Conservation (phyloP, 2,329 filamentous ascomycete genomes). For the Beauveria scarabaeidicola region DNA sequence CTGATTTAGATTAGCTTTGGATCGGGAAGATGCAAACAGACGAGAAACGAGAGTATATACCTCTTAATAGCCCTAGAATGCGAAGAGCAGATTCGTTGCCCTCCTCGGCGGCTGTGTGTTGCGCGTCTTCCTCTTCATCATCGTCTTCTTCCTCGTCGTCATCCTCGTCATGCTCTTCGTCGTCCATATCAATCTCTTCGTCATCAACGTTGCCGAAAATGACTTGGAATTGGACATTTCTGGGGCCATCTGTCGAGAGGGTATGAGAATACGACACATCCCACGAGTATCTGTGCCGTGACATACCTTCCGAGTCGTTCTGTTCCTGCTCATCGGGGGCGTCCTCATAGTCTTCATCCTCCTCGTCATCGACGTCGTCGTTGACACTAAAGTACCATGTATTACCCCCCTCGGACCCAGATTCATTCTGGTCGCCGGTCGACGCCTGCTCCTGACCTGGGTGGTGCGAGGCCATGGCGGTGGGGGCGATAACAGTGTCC, state of each 20-base stretch:
- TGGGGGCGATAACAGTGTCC: neutral
- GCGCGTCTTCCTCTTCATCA: slow-evolving; percentile 29
- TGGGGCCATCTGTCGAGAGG: slow-evolving; percentile 12
- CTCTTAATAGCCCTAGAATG: slow-evolving; percentile 23
- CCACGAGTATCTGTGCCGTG: neutral
- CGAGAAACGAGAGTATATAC: slow-evolving; percentile 15
- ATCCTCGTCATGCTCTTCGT: slow-evolving; percentile 20
- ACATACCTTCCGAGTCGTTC: slow-evolving; percentile 17
- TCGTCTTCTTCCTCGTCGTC: slow-evolving; percentile 20
- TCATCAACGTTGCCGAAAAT: slow-evolving; percentile 17
- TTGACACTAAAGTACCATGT: slow-evolving; percentile 9
- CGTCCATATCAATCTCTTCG: slow-evolving; percentile 17
- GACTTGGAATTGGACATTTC: slow-evolving; percentile 17
- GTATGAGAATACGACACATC: neutral
- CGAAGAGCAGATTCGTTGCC: slow-evolving; percentile 8
- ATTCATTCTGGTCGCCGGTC: neutral
- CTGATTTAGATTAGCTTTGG: slow-evolving; percentile 13
- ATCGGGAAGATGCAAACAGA: neutral
- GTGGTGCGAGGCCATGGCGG: neutral
- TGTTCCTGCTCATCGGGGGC: slow-evolving; percentile 19
- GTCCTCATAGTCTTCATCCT: slow-evolving; percentile 23
- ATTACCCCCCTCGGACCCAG: slow-evolving; percentile 1
- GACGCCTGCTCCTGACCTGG: neutral
- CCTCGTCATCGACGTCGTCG: slow-evolving; percentile 13
- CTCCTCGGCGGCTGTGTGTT: slow-evolving; percentile 15